Conservation (phyloP, 1,139 yeast species). For the Yamadazyma aaseri region DNA sequence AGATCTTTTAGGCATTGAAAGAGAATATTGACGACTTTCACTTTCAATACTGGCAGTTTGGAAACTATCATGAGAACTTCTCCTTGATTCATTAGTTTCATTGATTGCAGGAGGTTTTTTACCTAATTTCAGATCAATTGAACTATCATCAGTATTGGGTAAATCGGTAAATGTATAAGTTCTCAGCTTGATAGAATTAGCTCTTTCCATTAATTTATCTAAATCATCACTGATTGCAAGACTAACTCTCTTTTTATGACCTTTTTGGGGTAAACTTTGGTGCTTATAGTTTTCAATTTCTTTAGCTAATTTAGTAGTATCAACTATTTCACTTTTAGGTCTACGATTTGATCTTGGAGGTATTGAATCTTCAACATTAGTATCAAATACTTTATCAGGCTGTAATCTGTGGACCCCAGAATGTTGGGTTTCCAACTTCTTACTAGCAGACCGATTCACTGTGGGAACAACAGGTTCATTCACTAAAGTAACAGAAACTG, state of each 20-base stretch:
- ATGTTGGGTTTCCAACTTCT: constrained; percentile 8
- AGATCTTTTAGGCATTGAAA: neutral
- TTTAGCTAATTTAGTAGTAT: constrained; percentile 11
- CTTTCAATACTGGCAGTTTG: constrained; percentile 13
- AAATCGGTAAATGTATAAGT: constrained; percentile 15
- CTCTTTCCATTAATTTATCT: constrained; percentile 42
- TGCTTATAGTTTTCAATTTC: constrained; percentile 13
- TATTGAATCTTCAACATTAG: constrained; percentile 38
- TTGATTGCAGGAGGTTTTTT: constrained; percentile 1
- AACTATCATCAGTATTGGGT: constrained; percentile 11
- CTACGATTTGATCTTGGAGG: constrained; percentile 45
- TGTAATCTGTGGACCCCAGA: constrained; percentile 10
- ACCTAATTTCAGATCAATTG: constrained; percentile 8
- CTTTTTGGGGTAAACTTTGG: constrained; percentile 6
- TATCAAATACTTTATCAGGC: constrained; percentile 34
- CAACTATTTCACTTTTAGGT: constrained; percentile 33
- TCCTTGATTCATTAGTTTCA: neutral
- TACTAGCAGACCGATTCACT: constrained; percentile 14
- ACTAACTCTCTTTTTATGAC: constrained; percentile 18
- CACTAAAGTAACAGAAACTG: constrained; percentile 24
- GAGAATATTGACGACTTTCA: neutral
- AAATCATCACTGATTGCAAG: constrained; percentile 36
- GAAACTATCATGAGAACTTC: constrained; percentile 10
- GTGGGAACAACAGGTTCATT: constrained; percentile 18
- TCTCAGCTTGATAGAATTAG: constrained; percentile 23